Base-by-base conservation (phyloP, 306 rosid genomes). In the Echinosophora koreensis region DNA sequence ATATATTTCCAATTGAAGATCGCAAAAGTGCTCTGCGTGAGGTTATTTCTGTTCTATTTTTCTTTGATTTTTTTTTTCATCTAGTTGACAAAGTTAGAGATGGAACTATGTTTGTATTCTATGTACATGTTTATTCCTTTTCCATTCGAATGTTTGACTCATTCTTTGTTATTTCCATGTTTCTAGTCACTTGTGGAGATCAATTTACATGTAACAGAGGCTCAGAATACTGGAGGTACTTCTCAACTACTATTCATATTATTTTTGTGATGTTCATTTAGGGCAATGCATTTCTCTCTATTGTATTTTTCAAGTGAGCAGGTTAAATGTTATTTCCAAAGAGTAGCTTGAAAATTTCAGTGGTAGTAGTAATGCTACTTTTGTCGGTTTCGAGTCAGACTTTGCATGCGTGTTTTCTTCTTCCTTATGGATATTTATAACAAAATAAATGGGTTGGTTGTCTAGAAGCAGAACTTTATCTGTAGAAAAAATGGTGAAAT, bases 1-100 rank as follows among this genome's bases (percentile, higher is more conserved):
- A 96, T 83, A 87, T 96, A 81, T 96, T 91, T 89, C 98, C 99
- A 42, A 66, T 84, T 88, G 98, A 96, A 85, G 99, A 93, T 88
- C 99, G 99, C 78, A 96, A 93, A 78, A 89, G 88, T 88, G 93
- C 98, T 73, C 98, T 96, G 72, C 80, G 81, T 73, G 99, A 96
- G 99, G 99, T 96, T 70, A 71, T 73, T 84, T 79, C 63, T 70
- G 22, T 51, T n/a, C 38, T 2, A 77, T 66, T 32, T 51, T 69
- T 51, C 77, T 56, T 84, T 63, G 41, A 71, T 74, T 51, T 60
- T 54, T 77, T 81, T 55, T 82, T 73, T 50, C n/a, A 64, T 66
- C 65, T 78, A 3, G 16, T 85, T 62, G 44, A 60, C 76, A 57
- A 56, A 9, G 50, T 74, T 60, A 69, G 42, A 27, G 61, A 49